Base-by-base conservation (phyloP, 2,329 filamentous ascomycete genomes). In the Ophiostoma sp. region DNA sequence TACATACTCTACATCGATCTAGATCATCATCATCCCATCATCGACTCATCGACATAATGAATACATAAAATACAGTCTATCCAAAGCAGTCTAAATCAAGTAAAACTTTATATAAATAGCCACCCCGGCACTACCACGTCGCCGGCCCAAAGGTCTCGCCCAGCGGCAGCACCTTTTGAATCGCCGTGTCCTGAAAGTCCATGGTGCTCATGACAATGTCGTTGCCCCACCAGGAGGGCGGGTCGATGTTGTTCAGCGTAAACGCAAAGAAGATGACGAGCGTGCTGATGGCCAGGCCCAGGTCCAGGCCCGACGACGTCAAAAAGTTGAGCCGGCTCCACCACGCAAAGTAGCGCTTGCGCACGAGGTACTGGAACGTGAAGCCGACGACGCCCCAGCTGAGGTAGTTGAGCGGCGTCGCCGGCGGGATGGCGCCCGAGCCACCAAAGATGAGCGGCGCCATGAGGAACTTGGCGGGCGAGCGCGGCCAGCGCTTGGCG, bases 281-380 rank as follows among this genome's bases (percentile, higher is more conserved):
- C 1, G 89, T 91, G 23, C 82, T 83, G 35, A 92, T 79, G 1
- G 88, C 88, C 1, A 92, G 81, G 1, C 90, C 90, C 15, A 90
- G 82, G 74, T 92, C 90, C 67, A 93, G 81, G 0, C 86, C 90
- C 0, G 89, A 90, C 15, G 88, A 89, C 0, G 90, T 89, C 72
- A 92, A 79, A 75, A 90, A 92, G 79, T 92, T 92, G 76, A 91
- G 86, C 35, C 88, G 83, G 78, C 85, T 86, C 90, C 90, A 93
- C 90, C 90, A 93, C 36, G 80, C 84, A 72, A 87, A 87, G 77
- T 86, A 83, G 17, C 83, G 82, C 75, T 85, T 85, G 77, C 88
- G 87, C 76, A 93, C 85, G 75, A 81, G 83, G 77, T 86, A 87
- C 77, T 93, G 90, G 81, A 92, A 93, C 41, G 90, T 72, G 74